A percentile compares a stretch with the other conserved stretches of the same genome.
phyloP scores from a whole-genome alignment of 75 land plant species.

The Isoetes taiwanensis region DNA sequence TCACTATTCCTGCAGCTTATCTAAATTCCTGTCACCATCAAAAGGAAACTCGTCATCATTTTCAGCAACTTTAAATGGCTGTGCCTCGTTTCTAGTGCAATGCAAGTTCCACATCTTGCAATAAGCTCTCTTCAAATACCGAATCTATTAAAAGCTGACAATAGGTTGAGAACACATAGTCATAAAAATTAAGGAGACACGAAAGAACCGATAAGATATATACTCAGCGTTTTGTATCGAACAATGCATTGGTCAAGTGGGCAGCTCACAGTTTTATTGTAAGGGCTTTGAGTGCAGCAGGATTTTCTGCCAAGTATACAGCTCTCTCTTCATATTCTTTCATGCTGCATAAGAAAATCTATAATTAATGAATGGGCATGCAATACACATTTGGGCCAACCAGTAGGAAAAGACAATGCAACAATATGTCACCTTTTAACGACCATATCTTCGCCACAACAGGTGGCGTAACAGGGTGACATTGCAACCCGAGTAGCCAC shows the following conservation, averaged over 20 bases:
- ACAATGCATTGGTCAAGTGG: conserved; percentile 73
- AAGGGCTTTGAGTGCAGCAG: conserved; percentile 41
- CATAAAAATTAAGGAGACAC: too few relatives aligned
- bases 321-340: conserved; percentile 93
- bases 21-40: too few relatives aligned
- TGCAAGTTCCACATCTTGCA: conserved; percentile 99
- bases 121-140: conserved; percentile 74
- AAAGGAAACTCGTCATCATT: conserved; percentile 60
- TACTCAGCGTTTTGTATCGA: conserved; percentile 95
- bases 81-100: conserved; percentile 64
- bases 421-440: conserved; percentile 56
- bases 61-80: conserved; percentile 79
- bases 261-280: conserved; percentile 52
- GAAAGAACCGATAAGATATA: too few relatives aligned
- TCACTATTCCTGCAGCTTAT: too few relatives aligned
- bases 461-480: conserved; percentile 82
- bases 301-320: conserved; percentile 54
- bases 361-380: too few relatives aligned
- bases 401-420: too few relatives aligned
- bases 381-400: neutral
- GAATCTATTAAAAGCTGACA: too few relatives aligned
- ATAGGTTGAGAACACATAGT: too few relatives aligned
- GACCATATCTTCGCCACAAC: conserved; percentile 93
- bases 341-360: conserved; percentile 40
- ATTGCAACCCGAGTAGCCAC: conserved; percentile 99